phyloP scores from a whole-genome alignment of 495 filamentous ascomycete genomes.

The Xylaria nigripes region DNA sequence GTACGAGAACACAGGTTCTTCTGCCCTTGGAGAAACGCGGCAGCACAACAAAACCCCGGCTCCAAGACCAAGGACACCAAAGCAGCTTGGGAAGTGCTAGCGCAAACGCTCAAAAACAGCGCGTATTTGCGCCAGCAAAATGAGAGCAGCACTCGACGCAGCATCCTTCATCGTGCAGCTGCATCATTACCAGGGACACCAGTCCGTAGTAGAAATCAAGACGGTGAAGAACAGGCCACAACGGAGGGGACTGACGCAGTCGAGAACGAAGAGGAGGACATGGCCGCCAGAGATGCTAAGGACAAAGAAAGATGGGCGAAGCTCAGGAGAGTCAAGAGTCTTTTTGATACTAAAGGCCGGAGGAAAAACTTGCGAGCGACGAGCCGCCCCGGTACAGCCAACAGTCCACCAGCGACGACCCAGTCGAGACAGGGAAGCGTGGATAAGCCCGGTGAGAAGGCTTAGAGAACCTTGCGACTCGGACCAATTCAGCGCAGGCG shows the following conservation, averaged over 20 bases:
- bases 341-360: slow-evolving; percentile 46
- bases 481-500: neutral
- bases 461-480: slow-evolving; percentile 5
- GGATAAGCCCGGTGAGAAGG: slow-evolving; percentile 2
- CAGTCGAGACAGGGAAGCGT: slow-evolving; percentile 19
- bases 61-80: slow-evolving; percentile 23
- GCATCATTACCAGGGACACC: slow-evolving; percentile 22
- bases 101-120: slow-evolving; percentile 38
- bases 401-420: slow-evolving; percentile 18
- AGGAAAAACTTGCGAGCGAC: slow-evolving; percentile 33
- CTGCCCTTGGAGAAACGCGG: slow-evolving; percentile 67
- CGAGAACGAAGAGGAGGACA: slow-evolving; percentile 30
- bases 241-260: slow-evolving; percentile 10
- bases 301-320: slow-evolving; percentile 48
- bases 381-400: slow-evolving; percentile 21
- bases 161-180: slow-evolving; percentile 15
- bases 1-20: slow-evolving; percentile 67
- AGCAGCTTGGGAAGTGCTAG: slow-evolving; percentile 39
- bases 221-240: slow-evolving; percentile 8
- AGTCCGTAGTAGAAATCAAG: slow-evolving; percentile 4
- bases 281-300: slow-evolving; percentile 39
- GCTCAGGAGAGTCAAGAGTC: slow-evolving; percentile 47
- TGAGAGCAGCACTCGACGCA: slow-evolving; percentile 19
- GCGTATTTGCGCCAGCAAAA: slow-evolving; percentile 30
- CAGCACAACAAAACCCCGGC: slow-evolving; percentile 46